These are phyloP conservation scores for Tulasnella sp. DNA, from an alignment of 768 basidiomycete genomes.

Conservation along the genomic window DNA sequence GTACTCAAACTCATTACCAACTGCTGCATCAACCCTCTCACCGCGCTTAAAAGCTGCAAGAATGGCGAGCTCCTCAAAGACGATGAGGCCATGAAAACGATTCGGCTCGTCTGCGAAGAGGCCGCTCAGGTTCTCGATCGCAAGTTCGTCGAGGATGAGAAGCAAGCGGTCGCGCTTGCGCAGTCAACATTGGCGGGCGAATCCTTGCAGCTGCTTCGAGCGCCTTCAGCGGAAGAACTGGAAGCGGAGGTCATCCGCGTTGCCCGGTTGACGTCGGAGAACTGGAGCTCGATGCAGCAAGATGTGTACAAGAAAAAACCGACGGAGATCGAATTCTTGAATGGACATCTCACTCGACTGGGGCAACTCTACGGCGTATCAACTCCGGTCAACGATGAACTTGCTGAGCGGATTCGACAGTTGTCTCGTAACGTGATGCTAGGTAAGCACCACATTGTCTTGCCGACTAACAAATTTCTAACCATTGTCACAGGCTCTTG, in stretches of 20 bases:
- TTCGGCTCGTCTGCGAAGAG: constrained; percentile 54
- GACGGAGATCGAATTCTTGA: constrained; percentile 76
- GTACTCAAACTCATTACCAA: constrained; percentile 77
- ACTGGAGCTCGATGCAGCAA: constrained; percentile 70
- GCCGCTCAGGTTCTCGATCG: constrained; percentile 46
- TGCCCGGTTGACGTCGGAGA: constrained; percentile 43
- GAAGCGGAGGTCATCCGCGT: constrained; percentile 48
- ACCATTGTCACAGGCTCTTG: too few relatives aligned
- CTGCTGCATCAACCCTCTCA: constrained; percentile 72
- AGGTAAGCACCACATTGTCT: background rate
- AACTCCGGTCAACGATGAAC: constrained; percentile 34
- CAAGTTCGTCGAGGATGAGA: constrained; percentile 20
- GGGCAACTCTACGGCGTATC: constrained; percentile 45
- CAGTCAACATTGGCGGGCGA: background rate
- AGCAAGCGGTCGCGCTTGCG: background rate
- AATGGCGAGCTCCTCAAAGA: constrained; percentile 63
- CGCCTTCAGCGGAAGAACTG: constrained; percentile 37
- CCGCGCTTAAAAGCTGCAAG: constrained; percentile 64
- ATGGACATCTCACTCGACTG: constrained; percentile 63
- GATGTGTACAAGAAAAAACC: constrained; percentile 51
- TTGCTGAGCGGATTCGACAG: constrained; percentile 23
- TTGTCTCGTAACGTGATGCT: constrained; percentile 15
- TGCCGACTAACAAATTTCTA: background rate
- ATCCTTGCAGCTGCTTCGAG: constrained; percentile 23
- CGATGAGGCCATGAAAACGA: constrained; percentile 33